Base-by-base conservation (phyloP, 345 rosid genomes). In the Eucalyptus curtisii region DNA sequence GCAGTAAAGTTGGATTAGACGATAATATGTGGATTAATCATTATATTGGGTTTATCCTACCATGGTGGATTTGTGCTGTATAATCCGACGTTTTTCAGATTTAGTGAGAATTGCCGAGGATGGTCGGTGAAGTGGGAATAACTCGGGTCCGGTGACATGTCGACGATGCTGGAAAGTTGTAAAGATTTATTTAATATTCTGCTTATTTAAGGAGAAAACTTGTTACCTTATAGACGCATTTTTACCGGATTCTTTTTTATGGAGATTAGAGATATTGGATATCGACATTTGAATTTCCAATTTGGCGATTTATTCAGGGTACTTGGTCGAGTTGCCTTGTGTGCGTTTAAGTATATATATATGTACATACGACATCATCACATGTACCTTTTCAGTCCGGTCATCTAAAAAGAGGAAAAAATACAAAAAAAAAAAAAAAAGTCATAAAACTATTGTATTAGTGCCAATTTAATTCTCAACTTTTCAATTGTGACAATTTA, bases 401-500 rank as follows among this genome's bases (percentile, higher is more conserved):
- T 55, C 30, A 24, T 55, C 6, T 24, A 55, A 55, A 55, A 1
- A 24, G 8, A 55, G 30, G 13, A 3, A 55, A 55, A 55, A 55
- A 10, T 22, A 20, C 3, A 20, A 20, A 20, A 48, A 48, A n/a
- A n/a, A 20, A 1, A 20, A 20, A 20, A 48, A 55, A 55, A 24
- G 13, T 24, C 13, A 55, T 8, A 55, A 55, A 55, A 55, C 3
- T 55, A 55, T 9, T 9, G 3, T 24, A 55, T 55, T 55, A 8
- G 1, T 55, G 11, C 0, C 6, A 55, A 55, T 55, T 55, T 6
- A 55, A 0, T 55, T 2, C 0, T 24, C 6, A 24, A 55, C 0
- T 25, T 55, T 55, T 55, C 0, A 10, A 55, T 55, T 55, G 0
- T 22, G 0, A 0, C 30, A 24, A 55, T 55, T 24, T 55, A 24